phyloP scores from a whole-genome alignment of 2,329 filamentous ascomycete genomes.

The Xylaria sp. region DNA sequence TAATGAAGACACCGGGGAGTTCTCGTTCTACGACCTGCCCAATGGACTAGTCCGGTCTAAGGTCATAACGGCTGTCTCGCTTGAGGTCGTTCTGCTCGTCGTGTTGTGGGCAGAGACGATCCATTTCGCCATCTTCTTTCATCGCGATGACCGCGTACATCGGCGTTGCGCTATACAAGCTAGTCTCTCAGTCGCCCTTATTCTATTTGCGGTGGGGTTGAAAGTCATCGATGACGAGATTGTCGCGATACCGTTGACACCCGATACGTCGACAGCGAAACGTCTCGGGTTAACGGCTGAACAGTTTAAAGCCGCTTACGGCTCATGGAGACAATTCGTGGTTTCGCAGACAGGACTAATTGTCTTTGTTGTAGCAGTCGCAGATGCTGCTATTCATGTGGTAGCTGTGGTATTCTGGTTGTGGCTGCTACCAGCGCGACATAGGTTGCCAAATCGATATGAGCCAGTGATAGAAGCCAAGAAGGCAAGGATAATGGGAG shows the following conservation, averaged over 20 bases:
- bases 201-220: not conserved
- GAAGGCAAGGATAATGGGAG: not conserved
- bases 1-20: not conserved
- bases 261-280: not conserved
- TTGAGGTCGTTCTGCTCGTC: not conserved
- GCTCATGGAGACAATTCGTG: not conserved
- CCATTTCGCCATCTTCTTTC: slow-evolving; percentile 4
- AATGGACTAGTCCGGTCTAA: not conserved
- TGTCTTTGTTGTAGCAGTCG: not conserved
- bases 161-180: slow-evolving; percentile 1
- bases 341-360: not conserved
- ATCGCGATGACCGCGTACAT: slow-evolving; percentile 1
- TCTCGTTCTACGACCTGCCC: slow-evolving; percentile 8
- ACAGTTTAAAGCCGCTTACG: slow-evolving; percentile 2
- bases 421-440: slow-evolving; percentile 13
- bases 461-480: slow-evolving; percentile 1
- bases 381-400: not conserved
- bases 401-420: slow-evolving; percentile 11
- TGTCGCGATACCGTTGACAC: not conserved
- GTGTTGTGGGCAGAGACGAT: not conserved
- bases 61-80: not conserved
- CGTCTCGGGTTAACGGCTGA: not conserved
- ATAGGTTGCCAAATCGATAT: slow-evolving; percentile 13
- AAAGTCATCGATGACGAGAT: not conserved
- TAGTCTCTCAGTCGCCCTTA: not conserved